Evolutionary conservation across 306 rosid species (phyloP), one percentile per base, ranked within the genome.

Genomic region (Lithocarpus polystachyus): DNA sequence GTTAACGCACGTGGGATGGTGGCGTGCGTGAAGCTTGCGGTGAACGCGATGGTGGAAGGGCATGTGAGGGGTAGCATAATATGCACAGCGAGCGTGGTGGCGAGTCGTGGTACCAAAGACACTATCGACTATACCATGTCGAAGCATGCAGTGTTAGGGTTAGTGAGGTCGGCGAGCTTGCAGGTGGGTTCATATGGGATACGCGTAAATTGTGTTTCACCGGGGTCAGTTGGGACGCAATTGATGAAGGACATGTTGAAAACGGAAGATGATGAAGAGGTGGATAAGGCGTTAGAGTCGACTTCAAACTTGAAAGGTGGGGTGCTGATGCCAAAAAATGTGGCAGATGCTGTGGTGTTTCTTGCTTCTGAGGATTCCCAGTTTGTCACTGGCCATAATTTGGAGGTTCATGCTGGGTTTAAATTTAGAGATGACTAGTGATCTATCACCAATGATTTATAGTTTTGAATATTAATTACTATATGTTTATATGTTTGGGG

Each of bases 121-220:
- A 0, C 0, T 0, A 86, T 85, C 0, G 88, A 90, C 51, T 90
- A 88, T 80, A 2, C 11, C 11, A 82, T 86, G 89, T 77, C 89
- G 19, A 89, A 90, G 86, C 89, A 90, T 5, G 90, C 87, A 0
- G 84, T 90, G 71, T 3, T 87, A 6, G 92, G 92, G 6, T 23
- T 90, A 69, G 73, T 86, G 61, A 40, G 88, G 1, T 55, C 83
- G 4, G 86, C 89, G 19, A 88, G 94, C 48, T 7, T 78, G 67
- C 94, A 86, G 59, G 86, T 88, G 0, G 88, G 76, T 40, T 80
- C 5, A 20, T 51, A 78, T 5, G 92, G 89, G 3, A 83, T 90
- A 1, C 85, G 90, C 29, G 94, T 88, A 59, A 90, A 90, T 56
- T 75, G 81, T 56, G 88, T 88, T 6, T 90, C 92, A 2, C 92